Base-by-base conservation (phyloP, 1,284 basidiomycete species). In the Athelia sp. region DNA sequence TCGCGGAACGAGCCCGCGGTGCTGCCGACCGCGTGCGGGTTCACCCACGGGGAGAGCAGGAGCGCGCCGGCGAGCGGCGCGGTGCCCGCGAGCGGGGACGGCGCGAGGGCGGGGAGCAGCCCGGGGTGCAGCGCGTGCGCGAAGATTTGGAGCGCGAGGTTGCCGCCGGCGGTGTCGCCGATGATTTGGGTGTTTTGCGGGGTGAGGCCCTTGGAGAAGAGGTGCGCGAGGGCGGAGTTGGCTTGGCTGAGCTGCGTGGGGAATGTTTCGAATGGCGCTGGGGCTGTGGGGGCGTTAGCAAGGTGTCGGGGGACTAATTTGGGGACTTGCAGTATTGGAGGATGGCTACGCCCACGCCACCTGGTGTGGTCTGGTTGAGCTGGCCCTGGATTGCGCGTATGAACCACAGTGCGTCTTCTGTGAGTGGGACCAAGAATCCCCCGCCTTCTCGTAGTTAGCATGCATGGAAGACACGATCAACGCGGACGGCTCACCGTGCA, bases 11-110 rank as follows among this genome's bases (percentile, higher is more conserved):
- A 15, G n/a, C 26, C 29, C 17, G 29, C 9, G n/a, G 48, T 46
- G 9, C 48, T 51, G 23, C 56, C 56, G 29, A 65, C 51, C 11
- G 56, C 45, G 1, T 29, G 26, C 17, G 58, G 52, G 13, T 53
- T 56, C 1, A 66, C 56, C 70, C 71, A 73, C 9, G 70, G 68
- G 15, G 72, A 73, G 59, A 74, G 64, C 49, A 70, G 52, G 50
- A 59, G 66, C 6, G 56, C 62, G 17, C 71, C 68, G 24, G 59
- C 54, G 26, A 73, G 47, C 2, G 45, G 29, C 31, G 45, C 21
- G 34, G 32, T 34, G 34, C 18, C 32, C 13, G 18, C 26, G 8
- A 46, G 45, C 15, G 26, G 14, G n/a, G 19, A 21, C 21, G 45
- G 45, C 10, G 34, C 23, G 23, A 34, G 14, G 17, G 24, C 2